Conservation (phyloP, 495 filamentous ascomycete species). For the Podospora pseudoanserina region DNA sequence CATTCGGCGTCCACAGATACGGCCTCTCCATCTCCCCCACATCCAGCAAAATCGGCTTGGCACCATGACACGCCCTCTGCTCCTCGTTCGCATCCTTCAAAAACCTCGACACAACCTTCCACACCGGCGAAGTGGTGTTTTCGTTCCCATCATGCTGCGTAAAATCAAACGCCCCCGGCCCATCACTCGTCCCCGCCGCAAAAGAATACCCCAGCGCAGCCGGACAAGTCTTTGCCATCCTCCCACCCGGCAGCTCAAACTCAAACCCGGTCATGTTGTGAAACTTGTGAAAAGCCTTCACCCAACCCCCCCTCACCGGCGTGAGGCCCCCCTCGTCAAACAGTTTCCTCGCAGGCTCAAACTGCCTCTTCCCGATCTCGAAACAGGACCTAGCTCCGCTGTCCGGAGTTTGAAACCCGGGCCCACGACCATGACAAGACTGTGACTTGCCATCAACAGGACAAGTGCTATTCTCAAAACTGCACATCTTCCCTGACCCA, state of each 20-base stretch:
- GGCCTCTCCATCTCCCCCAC: constrained; percentile 76
- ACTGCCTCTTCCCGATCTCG: constrained; percentile 73
- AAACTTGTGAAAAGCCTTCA: constrained; percentile 72
- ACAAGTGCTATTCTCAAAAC: constrained; percentile 77
- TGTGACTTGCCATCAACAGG: constrained; percentile 59
- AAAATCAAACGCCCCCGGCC: constrained; percentile 91
- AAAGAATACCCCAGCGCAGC: constrained; percentile 95
- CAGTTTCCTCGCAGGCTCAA: constrained; percentile 60
- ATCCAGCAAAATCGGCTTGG: constrained; percentile 87
- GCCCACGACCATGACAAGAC: constrained; percentile 80
- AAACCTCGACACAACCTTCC: constrained; percentile 69
- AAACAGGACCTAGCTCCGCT: constrained; percentile 75
- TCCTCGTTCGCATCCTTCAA: constrained; percentile 68
- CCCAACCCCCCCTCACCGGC: constrained; percentile 55
- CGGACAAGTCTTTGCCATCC: constrained; percentile 69
- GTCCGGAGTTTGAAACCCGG: constrained; percentile 68
- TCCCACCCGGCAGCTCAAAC: constrained; percentile 74
- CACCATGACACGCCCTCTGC: constrained; percentile 72
- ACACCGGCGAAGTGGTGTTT: constrained; percentile 77
- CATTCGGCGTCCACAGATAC: constrained; percentile 88
- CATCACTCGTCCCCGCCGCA: constrained; percentile 90
- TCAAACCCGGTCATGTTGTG: constrained; percentile 69
- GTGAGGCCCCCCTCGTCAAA: constrained; percentile 51
- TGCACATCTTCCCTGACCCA: constrained; percentile 64
- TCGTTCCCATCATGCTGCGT: constrained; percentile 75